Percentiles rank a stretch among this genome's conserved stretches.
These are phyloP conservation scores for Solanum ahanhuiri DNA, from an alignment of 257 asterid species.

Conservation along the genomic window DNA sequence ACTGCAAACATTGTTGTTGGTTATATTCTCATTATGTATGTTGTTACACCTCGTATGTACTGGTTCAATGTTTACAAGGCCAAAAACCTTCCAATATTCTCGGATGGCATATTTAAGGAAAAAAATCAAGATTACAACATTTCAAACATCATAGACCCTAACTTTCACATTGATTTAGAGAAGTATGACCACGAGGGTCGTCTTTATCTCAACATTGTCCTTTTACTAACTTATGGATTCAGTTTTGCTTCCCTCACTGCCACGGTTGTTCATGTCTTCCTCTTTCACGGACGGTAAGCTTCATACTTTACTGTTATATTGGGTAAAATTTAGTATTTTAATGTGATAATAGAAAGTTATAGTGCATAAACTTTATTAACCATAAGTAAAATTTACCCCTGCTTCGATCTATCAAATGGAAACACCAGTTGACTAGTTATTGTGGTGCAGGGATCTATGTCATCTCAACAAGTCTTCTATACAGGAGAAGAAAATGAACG, in stretches of 20 bases:
- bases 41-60: constrained; percentile 57
- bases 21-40: constrained; percentile 58
- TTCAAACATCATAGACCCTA: constrained; percentile 54
- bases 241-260: constrained; percentile 77
- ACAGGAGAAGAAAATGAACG: constrained; percentile 55
- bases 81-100: constrained; percentile 49
- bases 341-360: neutral
- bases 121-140: constrained; percentile 70
- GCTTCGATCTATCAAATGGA: too few species aligned
- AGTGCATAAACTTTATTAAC: neutral
- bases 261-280: too few species aligned
- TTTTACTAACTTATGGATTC: constrained; percentile 72
- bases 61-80: constrained; percentile 31
- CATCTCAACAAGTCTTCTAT: constrained; percentile 63
- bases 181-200: constrained; percentile 76
- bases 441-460: constrained; percentile 57
- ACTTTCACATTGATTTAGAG: constrained; percentile 68
- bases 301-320: neutral
- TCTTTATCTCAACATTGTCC: constrained; percentile 73
- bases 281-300: too few species aligned
- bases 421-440: constrained; percentile 1
- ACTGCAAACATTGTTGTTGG: constrained; percentile 86
- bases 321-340: neutral
- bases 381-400: neutral
- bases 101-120: constrained; percentile 67